Base-by-base conservation (phyloP, 1,284 basidiomycete species). In the Volvariella volvacea region DNA sequence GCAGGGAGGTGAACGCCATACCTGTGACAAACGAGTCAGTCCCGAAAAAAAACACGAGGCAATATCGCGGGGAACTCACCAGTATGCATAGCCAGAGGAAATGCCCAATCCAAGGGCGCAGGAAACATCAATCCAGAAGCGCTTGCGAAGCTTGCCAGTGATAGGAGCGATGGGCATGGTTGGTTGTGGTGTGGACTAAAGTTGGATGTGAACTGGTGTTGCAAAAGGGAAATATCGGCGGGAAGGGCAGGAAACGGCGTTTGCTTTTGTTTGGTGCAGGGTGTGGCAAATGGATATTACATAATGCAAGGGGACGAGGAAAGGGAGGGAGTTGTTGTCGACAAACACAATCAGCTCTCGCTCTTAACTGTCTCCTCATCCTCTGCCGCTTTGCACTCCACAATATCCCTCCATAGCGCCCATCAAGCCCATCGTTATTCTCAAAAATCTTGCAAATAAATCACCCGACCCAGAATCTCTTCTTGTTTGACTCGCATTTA, bases 71-170 rank as follows among this genome's bases (percentile, higher is more conserved):
- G 6, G 47, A 37, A 61, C 85, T 55, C 50, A 91, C 89, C 89
- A 92, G 70, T 76, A 92, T 4, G 73, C 73, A 59, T 88, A 92
- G 37, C 77, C 89, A 19, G 74, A 71, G 44, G 77, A 70, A 47
- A 81, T 52, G 30, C 88, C 89, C 44, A 92, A 75, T 52, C 86
- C 88, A 37, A 92, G 61, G 30, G 78, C 74, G 55, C 76, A 70
- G 44, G 77, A 71, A 52, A 92, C 55, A 61, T 92, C 90, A 50
- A 88, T 76, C 78, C 88, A 88, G 65, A 92, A 79, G 55, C 80
- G 74, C 70, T 92, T 92, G 70, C 89, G 86, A 67, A 92, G 84
- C 69, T 80, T 90, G 63, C 89, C 90, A 46, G 84, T 84, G 65
- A 92, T 91, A 55, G 90, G 89, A 52, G 87, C 83, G 61, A 92